Evolutionary conservation across 2,329 filamentous ascomycete species (phyloP), one percentile per base, ranked within the genome.

Genomic region (Colletotrichum trifolii): DNA sequence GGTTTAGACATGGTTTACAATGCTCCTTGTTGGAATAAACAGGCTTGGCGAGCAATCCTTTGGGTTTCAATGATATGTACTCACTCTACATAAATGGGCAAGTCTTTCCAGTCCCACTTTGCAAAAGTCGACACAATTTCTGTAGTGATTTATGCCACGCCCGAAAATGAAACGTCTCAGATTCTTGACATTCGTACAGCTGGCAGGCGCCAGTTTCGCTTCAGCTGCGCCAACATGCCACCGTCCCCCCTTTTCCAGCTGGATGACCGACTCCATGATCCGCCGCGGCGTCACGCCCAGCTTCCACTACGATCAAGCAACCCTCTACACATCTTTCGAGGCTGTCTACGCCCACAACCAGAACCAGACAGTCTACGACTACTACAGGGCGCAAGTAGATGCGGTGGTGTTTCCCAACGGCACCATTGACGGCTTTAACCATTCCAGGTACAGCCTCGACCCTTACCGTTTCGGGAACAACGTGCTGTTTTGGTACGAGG

Each of bases 391-490:
- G 3, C 79, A 82, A 55, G 77, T 87, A 42, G 82, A 84, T 54
- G 75, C 76, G 0, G 75, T 86, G 8, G 79, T 87, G 3, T 69
- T 76, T 1, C 69, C 74, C n/a, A 73, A 85, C 45, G 85, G 85
- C 11, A 81, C 79, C 5, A 74, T 86, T 60, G 73, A 74, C 12
- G 75, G 76, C 15, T 87, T 83, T 76, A 77, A 83, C 58, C 73
- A 79, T 12, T 73, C 73, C 2, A 81, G 78, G 69, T 83, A 86
- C 74, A 84, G 82, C 2, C 76, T 85, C 0, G 82, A 85, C 65
- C 81, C 86, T 63, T 80, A 86, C 65, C 82, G 85, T 6, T 77
- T 86, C 38, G 85, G 84, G 8, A 80, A 83, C 68, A 84, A 83
- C 69, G 74, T 85, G 42, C 75, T 87, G 1, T 83, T 77, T 67